Evolutionary conservation across 768 basidiomycete genomes (phyloP).

Genomic region (Cystofilobasidium ferigula): DNA sequence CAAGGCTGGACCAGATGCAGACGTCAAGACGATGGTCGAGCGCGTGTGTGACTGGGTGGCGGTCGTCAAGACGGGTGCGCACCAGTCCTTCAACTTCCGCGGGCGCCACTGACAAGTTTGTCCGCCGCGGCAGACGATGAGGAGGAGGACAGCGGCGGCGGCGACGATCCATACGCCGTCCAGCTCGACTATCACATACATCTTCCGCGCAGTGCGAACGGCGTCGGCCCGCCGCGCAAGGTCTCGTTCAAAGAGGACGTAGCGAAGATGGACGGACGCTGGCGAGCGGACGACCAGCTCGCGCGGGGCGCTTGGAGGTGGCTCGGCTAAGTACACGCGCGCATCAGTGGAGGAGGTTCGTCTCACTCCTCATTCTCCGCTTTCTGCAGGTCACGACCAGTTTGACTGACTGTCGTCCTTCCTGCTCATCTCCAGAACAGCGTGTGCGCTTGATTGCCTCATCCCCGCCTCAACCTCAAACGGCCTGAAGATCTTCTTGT

Average conservation of each 20-base stretch:
- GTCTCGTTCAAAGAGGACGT: background rate
- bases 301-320: background rate
- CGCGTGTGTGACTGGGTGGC: background rate
- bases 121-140: too few relatives aligned
- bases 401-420: too few relatives aligned
- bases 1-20: background rate
- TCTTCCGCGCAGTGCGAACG: background rate
- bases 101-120: background rate
- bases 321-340: too few relatives aligned
- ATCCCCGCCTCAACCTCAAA: too few relatives aligned
- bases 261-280: background rate
- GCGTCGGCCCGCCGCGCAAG: background rate
- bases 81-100: background rate
- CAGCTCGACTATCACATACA: background rate
- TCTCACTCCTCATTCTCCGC: too few relatives aligned
- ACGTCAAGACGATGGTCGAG: background rate
- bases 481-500: too few relatives aligned
- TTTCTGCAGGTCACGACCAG: too few relatives aligned
- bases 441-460: too few relatives aligned
- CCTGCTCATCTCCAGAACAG: too few relatives aligned
- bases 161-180: background rate
- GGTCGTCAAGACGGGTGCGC: background rate
- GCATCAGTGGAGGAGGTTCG: too few relatives aligned
- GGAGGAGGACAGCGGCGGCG: too few relatives aligned
- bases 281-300: background rate